Base-by-base conservation (phyloP, 2,329 filamentous ascomycete species). In the Sarocladium oryzae region DNA sequence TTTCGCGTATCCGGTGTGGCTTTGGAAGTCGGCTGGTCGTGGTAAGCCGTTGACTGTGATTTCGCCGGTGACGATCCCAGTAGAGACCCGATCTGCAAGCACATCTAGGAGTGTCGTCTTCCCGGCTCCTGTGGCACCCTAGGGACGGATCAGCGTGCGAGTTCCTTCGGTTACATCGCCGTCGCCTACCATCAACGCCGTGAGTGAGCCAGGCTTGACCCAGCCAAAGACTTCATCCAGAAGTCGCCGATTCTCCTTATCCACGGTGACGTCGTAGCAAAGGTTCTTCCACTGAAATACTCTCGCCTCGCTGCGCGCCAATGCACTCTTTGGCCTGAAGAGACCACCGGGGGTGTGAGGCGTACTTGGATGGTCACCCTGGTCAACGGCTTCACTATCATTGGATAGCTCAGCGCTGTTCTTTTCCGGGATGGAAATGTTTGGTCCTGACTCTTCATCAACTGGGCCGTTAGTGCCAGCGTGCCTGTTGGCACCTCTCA, bases 191-290 rank as follows among this genome's bases (percentile, higher is more conserved):
- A 95, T 95, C 1, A 93, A 74, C 38, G 88, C 89, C 4, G 89
- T 95, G 54, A 93, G 69, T 15, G 88, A 93, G 40, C 89, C 89
- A 1, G 90, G 89, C 66, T 91, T 91, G 55, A 95, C 88, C 86
- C 88, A 95, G 28, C 89, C 89, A 60, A 92, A 86, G 5, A 95
- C 86, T 52, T 91, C 75, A 57, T 95, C 84, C 37, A 95, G 72
- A 59, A 95, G 85, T n/a, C 85, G 80, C 8, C 88, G 77, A 1
- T 75, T 69, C 57, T 90, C 81, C 6, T 74, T 74, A 70, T 91
- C 92, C 66, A 93, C 88, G 62, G 86, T 84, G 65, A 81, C 70
- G 45, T 81, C 74, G 56, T 77, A 95, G 67, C 84, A 88, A 0
- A 93, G 83, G 56, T 90, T 76, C 56, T 82, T 78, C 89, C 88